Evolutionary conservation across 2,329 filamentous ascomycete species (phyloP), one percentile per base, ranked within the genome.

Genomic region (Ophiostoma tasmaniense): DNA sequence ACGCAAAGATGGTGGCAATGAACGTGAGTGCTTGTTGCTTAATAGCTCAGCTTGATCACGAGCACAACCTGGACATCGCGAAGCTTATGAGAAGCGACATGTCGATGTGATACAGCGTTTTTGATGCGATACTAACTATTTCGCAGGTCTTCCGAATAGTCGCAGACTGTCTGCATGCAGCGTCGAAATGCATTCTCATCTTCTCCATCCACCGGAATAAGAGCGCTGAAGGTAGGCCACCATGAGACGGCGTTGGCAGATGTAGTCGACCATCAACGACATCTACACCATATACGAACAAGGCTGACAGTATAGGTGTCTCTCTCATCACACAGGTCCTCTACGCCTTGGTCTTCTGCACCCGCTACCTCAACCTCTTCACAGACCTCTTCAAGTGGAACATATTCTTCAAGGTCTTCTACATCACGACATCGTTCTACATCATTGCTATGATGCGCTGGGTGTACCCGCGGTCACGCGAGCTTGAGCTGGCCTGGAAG

Each of bases 401-500:
- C 79, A 85, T 89, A 73, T 82, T 90, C 70, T 90, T 97, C 79
- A 97, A 97, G 83, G 84, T 95, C 71, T 92, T 96, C 80, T 98
- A 97, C 80, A 90, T 96, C 71, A 75, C 86, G 3, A 91, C 90
- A 4, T 94, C 91, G 1, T 84, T 93, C 72, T 97, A 97, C 79
- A 95, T 93, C 74, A 86, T 97, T 71, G 89, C 85, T 69, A 79
- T 96, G 72, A 97, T 98, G 93, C 90, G 92, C 78, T 90, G 89
- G 79, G 82, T 93, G 28, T 97, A 88, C 78, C 90, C 93, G 13
- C 87, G 94, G 42, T 96, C 93, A n/a, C 83, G 93, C 59, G 94
- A 98, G 80, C 85, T 89, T 67, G 94, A 98, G 81, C 87, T 92
- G 74, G 91, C 93, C n/a, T 97, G 94, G 93, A 96, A 93, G 80